Percentiles rank a stretch among this genome's conserved stretches.
These are phyloP conservation scores for Schizosaccharomyces versatilis DNA, from an alignment of 1,139 yeast genomes.

Conservation along the genomic window DNA sequence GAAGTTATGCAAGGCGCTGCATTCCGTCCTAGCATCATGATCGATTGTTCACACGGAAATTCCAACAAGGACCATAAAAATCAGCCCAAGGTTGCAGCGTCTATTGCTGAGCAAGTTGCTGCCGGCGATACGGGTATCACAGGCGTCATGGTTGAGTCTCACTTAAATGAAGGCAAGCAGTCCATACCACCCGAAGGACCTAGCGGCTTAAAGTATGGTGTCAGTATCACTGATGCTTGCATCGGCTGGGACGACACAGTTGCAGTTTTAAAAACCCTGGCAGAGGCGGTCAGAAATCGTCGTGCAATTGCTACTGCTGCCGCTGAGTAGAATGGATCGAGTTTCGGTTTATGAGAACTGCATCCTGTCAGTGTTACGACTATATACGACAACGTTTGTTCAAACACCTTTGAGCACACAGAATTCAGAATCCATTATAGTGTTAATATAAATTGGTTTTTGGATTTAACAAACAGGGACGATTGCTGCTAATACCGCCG, in stretches of 20 bases:
- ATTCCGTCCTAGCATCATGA: slow-evolving; percentile 48
- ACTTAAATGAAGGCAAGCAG: slow-evolving; percentile 79
- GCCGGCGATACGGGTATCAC: slow-evolving; percentile 60
- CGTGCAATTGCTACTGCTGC: slow-evolving; percentile 23
- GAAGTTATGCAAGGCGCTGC: slow-evolving; percentile 39
- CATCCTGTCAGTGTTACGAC: no score
- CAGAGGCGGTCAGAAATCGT: slow-evolving; percentile 61
- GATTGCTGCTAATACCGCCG: no score
- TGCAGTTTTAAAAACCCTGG: slow-evolving; percentile 42
- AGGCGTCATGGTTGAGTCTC: slow-evolving; percentile 93
- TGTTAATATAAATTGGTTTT: no score
- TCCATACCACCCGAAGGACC: slow-evolving; percentile 44
- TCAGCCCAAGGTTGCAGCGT: slow-evolving; percentile 79
- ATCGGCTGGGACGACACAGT: slow-evolving; percentile 74
- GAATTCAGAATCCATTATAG: no score
- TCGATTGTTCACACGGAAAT: slow-evolving; percentile 94
- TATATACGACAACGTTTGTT: no score
- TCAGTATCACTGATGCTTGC: slow-evolving; percentile 92
- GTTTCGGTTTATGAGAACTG: not conserved
- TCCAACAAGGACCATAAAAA: slow-evolving; percentile 72
- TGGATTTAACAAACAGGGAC: no score
- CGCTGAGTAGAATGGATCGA: not conserved
- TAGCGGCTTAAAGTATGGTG: slow-evolving; percentile 63
- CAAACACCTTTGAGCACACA: no score
- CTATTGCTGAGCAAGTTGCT: slow-evolving; percentile 52